Evolutionary conservation across 768 basidiomycete species (phyloP), one percentile per base, ranked within the genome.

Genomic region (Harrya chromipes): DNA sequence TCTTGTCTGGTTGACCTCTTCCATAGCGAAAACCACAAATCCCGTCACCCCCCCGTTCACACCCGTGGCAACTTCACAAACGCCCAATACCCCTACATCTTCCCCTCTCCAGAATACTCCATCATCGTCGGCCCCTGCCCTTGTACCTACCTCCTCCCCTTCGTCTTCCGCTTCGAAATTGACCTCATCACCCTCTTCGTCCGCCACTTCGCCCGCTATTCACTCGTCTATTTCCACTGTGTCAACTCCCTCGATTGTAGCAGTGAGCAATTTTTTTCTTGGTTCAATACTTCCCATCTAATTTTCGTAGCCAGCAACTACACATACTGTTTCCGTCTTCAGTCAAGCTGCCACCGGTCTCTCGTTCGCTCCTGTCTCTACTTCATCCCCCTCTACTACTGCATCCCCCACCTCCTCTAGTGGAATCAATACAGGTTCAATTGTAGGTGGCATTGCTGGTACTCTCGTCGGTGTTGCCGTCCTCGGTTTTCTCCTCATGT

Each of bases 391-490:
- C 6, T 46, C 64, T 13, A 19, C 58, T 8, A 69, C 71, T 20
- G 50, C 69, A 24, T 59, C 72, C 16, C 45, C 71, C 20, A 49
- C 64, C n/a, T 67, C 71, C 33, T 63, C 75, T 4, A 55, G 65
- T 26, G 70, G 74, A 29, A 60, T 70, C 13, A 65, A 50, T 33
- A 62, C 67, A 12, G 42, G 62, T 33, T 53, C 61, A 0, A 60
- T 69, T 19, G 45, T 76, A 9, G 72, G 72, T 12, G 79, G 75
- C 36, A 62, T 82, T 33, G 74, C 70, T 21, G 81, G 76, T 12
- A 74, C 70, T 24, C 56, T 83, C 2, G 61, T 70, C 5, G 80
- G 72, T 17, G 53, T 80, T 24, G 72, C 73, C 9, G 60, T 50
- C 35, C 50, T 69, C 23, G 63, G 70, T 24, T 71, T 79, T 50